Conservation (phyloP, 2,329 filamentous ascomycete genomes). For the Apiospora malaysiana region DNA sequence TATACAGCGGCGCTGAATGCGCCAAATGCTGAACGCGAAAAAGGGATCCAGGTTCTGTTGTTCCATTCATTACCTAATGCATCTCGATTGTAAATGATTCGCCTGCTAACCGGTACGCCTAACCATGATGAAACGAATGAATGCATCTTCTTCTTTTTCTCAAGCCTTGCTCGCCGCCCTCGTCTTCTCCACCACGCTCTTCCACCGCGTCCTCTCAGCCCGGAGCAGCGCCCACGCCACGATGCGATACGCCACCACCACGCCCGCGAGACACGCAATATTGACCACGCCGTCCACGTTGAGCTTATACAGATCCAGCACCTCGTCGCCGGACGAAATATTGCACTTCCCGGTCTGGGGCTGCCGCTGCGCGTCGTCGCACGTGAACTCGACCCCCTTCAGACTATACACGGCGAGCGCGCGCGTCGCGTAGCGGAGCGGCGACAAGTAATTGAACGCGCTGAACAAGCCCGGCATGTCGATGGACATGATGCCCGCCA, state of each 20-base stretch:
- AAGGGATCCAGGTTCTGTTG: neutral
- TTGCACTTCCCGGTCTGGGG: constrained; percentile 64
- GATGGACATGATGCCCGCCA: constrained; percentile 74
- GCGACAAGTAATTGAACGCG: constrained; percentile 73
- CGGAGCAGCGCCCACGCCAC: constrained; percentile 66
- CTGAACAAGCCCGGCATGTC: constrained; percentile 70
- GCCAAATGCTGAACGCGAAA: neutral
- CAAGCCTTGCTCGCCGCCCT: neutral
- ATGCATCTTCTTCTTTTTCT: neutral
- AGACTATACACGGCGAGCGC: constrained; percentile 72
- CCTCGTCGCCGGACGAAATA: constrained; percentile 69
- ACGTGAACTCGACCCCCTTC: constrained; percentile 66
- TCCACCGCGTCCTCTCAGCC: constrained; percentile 60
- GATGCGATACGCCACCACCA: constrained; percentile 68
- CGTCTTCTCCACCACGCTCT: constrained; percentile 35
- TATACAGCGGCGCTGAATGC: neutral
- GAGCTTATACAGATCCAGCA: constrained; percentile 70
- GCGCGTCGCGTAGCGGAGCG: constrained; percentile 71
- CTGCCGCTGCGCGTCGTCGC: constrained; percentile 63
- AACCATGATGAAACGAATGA: no score
- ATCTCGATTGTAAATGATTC: neutral
- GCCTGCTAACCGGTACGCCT: neutral
- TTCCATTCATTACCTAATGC: neutral
- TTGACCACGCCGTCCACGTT: constrained; percentile 64
- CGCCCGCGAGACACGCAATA: constrained; percentile 66